These are phyloP conservation scores for Phytophthora pseudosyringae DNA, from an alignment of 352 stramenopile genomes.

Conservation along the genomic window DNA sequence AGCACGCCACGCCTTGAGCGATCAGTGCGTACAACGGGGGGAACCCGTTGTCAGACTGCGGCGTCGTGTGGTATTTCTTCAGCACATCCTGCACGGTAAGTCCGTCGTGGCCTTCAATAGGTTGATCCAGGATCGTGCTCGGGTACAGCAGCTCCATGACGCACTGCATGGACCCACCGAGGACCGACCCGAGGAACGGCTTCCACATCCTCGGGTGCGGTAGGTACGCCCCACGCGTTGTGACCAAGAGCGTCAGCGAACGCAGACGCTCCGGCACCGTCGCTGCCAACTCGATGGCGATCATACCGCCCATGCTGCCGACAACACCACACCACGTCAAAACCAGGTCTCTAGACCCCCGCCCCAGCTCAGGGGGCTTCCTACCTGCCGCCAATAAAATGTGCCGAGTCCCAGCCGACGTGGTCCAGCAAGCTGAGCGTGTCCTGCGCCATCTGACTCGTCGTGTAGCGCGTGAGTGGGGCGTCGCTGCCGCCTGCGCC, in stretches of 20 bases:
- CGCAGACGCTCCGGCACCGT: conserved; percentile 36
- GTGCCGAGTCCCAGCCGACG: conserved; percentile 46
- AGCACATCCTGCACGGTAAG: conserved; percentile 42
- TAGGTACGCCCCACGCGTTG: conserved; percentile 36
- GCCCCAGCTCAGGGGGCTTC: background rate
- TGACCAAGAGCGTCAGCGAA: conserved; percentile 46
- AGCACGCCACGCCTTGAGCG: conserved; percentile 53
- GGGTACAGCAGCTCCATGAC: conserved; percentile 43
- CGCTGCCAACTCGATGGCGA: conserved; percentile 46
- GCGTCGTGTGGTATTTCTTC: conserved; percentile 44
- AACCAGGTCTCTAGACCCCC: background rate
- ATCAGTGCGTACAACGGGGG: conserved; percentile 42
- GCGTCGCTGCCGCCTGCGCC: conserved; percentile 48
- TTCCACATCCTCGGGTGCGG: conserved; percentile 39
- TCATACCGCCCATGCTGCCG: conserved; percentile 56
- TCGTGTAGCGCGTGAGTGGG: conserved; percentile 50
- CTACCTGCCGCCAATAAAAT: conserved; percentile 48
- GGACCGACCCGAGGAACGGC: conserved; percentile 32
- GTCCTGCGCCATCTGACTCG: conserved; percentile 57
- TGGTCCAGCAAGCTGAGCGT: conserved; percentile 47
- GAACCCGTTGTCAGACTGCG: conserved; percentile 23
- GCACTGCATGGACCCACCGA: conserved; percentile 34
- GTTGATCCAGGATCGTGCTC: conserved; percentile 26
- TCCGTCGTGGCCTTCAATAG: conserved; percentile 33
- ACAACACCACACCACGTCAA: conserved; percentile 8